Conservation (phyloP, 768 basidiomycete genomes). For the Auricularia sp. region DNA sequence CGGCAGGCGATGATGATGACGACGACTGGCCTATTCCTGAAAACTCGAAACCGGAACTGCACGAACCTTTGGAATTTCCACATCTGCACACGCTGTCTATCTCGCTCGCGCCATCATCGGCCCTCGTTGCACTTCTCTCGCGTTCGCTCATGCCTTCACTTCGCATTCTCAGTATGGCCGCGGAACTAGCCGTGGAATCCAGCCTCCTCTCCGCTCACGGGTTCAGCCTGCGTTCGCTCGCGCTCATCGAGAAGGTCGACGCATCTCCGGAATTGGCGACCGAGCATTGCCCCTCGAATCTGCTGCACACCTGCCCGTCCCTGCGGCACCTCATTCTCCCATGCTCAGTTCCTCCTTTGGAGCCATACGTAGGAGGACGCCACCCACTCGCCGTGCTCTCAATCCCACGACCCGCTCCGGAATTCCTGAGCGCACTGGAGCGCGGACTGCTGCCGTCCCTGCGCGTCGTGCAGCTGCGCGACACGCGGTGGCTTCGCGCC, state of each 20-base stretch:
- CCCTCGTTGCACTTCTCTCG: slow-evolving; percentile 51
- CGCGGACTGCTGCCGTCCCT: slow-evolving; percentile 40
- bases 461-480: slow-evolving; percentile 47
- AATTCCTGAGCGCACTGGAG: slow-evolving; percentile 50
- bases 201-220: slow-evolving; percentile 56
- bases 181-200: slow-evolving; percentile 59
- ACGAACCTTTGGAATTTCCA: slow-evolving; percentile 40
- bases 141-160: slow-evolving; percentile 52
- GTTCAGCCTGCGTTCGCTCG: slow-evolving; percentile 43
- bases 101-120: slow-evolving; percentile 57
- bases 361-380: slow-evolving; percentile 14
- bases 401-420: slow-evolving; percentile 59
- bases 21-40: slow-evolving; percentile 6
- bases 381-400: slow-evolving; percentile 55
- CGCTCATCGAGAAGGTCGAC: slow-evolving; percentile 35
- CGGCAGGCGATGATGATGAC: slow-evolving; percentile 36
- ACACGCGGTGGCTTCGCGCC: slow-evolving; percentile 62
- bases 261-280: slow-evolving; percentile 54
- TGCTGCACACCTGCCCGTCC: slow-evolving; percentile 42
- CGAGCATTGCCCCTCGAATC: slow-evolving; percentile 41
- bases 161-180: slow-evolving; percentile 56
- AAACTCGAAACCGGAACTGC: not conserved
- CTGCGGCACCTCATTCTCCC: slow-evolving; percentile 47
- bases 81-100: slow-evolving; percentile 50
- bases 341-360: slow-evolving; percentile 8